These are phyloP conservation scores for Trametes sanguinea DNA, from an alignment of 768 basidiomycete species.

Conservation along the genomic window DNA sequence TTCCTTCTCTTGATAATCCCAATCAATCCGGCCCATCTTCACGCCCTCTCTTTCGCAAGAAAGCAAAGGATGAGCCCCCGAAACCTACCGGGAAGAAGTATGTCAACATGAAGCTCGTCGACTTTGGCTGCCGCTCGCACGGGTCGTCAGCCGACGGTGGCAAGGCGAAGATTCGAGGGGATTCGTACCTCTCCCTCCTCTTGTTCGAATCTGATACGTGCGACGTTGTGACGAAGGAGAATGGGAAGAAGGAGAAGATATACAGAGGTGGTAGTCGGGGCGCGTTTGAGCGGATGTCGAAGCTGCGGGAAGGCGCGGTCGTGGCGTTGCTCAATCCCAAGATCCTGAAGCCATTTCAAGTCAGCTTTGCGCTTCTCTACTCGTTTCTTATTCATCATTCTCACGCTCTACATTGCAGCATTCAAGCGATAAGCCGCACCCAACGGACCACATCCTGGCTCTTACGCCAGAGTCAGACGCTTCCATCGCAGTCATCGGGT, in stretches of 20 bases:
- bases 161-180: constrained; percentile 67
- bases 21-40: constrained; percentile 11
- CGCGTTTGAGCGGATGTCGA: constrained; percentile 86
- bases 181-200: constrained; percentile 79
- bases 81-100: constrained; percentile 73
- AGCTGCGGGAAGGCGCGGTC: constrained; percentile 86
- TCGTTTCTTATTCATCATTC: not conserved
- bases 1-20: constrained; percentile 21
- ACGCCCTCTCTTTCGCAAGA: constrained; percentile 27
- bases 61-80: constrained; percentile 36
- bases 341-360: constrained; percentile 85
- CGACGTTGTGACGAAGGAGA: constrained; percentile 54
- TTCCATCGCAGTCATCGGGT: constrained; percentile 83
- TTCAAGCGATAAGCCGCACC: constrained; percentile 64
- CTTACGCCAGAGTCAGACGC: constrained; percentile 82
- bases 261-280: constrained; percentile 92
- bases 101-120: constrained; percentile 82
- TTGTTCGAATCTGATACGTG: constrained; percentile 86
- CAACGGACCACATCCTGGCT: constrained; percentile 79
- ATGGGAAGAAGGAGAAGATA: constrained; percentile 57
- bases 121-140: constrained; percentile 68
- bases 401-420: constrained; percentile 35
- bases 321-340: constrained; percentile 87
- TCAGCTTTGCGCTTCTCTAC: constrained; percentile 34
- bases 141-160: constrained; percentile 55